Evolutionary conservation across 306 rosid genomes (phyloP).

Genomic region (Cicer cuneatum): DNA sequence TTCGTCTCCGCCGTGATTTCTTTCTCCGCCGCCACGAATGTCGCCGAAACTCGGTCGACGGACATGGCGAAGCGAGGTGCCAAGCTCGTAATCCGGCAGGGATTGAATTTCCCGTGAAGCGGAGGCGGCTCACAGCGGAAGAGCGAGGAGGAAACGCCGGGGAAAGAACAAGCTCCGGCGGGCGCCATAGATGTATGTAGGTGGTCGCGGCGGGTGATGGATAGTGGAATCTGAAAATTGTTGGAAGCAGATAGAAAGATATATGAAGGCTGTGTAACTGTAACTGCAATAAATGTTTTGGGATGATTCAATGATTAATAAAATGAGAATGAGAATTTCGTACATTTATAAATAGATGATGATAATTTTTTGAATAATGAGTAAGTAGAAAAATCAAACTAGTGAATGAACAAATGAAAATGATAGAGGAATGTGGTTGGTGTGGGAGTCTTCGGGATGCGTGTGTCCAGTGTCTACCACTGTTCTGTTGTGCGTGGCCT

Average conservation of each 20-base stretch:
- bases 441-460: neutral
- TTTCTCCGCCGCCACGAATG: constrained; percentile 4
- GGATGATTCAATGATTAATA: too few relatives aligned
- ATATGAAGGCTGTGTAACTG: neutral
- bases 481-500: neutral
- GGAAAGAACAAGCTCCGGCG: constrained; percentile 44
- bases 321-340: too few relatives aligned
- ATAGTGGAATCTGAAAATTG: constrained; percentile 18
- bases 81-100: constrained; percentile 12
- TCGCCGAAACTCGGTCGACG: constrained; percentile 38
- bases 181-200: constrained; percentile 50
- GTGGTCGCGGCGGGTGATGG: neutral
- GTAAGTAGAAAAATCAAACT: neutral
- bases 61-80: constrained; percentile 49
- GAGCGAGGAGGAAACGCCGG: constrained; percentile 27
- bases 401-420: neutral
- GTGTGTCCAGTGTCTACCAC: constrained; percentile 14
- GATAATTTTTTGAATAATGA: neutral
- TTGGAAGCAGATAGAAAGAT: neutral
- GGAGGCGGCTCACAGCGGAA: constrained; percentile 36
- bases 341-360: too few relatives aligned
- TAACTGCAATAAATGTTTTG: too few relatives aligned
- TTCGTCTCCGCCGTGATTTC: constrained; percentile 11
- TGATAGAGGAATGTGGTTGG: neutral
- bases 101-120: constrained; percentile 6